Evolutionary conservation across 192 early-diverging fungal species (phyloP), one percentile per base, ranked within the genome.

Genomic region (Coemansia sp.): DNA sequence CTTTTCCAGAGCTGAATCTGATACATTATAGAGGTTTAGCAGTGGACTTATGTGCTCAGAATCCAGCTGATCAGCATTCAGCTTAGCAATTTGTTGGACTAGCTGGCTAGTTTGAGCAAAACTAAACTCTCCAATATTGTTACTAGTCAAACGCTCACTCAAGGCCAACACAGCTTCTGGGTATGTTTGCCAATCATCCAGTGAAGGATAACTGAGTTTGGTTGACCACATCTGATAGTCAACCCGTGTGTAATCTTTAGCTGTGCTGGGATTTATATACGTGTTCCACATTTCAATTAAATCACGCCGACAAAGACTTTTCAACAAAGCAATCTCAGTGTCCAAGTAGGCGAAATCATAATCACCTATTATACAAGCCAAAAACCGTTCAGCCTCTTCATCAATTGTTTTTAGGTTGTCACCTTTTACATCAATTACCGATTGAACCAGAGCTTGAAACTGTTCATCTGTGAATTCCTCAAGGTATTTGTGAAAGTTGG

Each of bases 391-490:
- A 10, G 84, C 76, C 62, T 93, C 91, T 50, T 93, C 75, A 1
- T 41, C 53, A 58, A 96, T 68, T 41, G 89, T 85, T 66, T 93
- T 91, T 58, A 73, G 70, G 60, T 87, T 88, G 51, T 91, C 91
- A 29, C 81, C 22, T 58, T 84, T 82, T 9, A 79, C 65, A 3
- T 72, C 66, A 10, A 87, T 83, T 2, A 90, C 50, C 4, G 90
- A 84, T 24, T 75, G 59, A 4, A 88, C 70, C 35, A 91, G 87
- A 4, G 82, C 82, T 29, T 76, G 56, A 59, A 85, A 91, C 19
- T 88, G 32, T 85, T n/a, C 82, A 63, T 9, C 29, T 55, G 11
- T 32, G 37, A 19, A 38, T 0, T 59, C 50, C 1, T 39, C 32
- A 24, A 73, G 29, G 4, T 51, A n/a, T 45, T 58, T 23, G 56